A percentile compares a stretch with the other conserved stretches of the same genome.
Conservation (phyloP, 2,329 filamentous ascomycete genomes). For the Sporothrix curviconia region DNA sequence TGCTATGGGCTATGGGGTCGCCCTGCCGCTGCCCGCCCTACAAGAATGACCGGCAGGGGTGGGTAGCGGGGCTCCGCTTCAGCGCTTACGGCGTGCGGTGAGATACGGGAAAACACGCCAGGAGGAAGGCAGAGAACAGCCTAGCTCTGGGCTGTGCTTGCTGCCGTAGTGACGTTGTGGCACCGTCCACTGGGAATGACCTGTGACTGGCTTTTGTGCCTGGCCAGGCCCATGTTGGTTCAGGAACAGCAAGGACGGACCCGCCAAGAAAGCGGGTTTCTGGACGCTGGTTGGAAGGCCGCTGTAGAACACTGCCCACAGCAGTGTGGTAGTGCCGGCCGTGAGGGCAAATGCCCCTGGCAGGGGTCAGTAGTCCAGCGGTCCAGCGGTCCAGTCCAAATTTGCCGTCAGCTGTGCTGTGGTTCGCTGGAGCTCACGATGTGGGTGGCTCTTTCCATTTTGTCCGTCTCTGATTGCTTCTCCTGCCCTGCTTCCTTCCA, state of each 20-base stretch:
- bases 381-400: too few relatives aligned
- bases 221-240: too few relatives aligned
- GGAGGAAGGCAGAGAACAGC: too few relatives aligned
- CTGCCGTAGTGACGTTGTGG: background rate
- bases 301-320: background rate
- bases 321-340: background rate
- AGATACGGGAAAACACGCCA: background rate
- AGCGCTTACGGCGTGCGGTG: constrained; percentile 10
- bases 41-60: background rate
- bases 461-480: background rate
- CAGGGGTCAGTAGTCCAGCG: background rate
- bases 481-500: background rate
- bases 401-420: background rate
- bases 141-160: too few relatives aligned
- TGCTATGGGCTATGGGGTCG: constrained; percentile 16
- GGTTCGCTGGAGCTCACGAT: constrained; percentile 4
- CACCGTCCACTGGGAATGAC: too few relatives aligned
- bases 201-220: too few relatives aligned
- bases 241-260: background rate
- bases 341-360: too few relatives aligned
- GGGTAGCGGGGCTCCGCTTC: constrained; percentile 1
- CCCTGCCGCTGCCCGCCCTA: constrained; percentile 12
- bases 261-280: constrained; percentile 1
- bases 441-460: constrained; percentile 2
- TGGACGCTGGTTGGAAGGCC: background rate